phyloP scores from a whole-genome alignment of 129 eudicot species.

The Daucus carota region DNA sequence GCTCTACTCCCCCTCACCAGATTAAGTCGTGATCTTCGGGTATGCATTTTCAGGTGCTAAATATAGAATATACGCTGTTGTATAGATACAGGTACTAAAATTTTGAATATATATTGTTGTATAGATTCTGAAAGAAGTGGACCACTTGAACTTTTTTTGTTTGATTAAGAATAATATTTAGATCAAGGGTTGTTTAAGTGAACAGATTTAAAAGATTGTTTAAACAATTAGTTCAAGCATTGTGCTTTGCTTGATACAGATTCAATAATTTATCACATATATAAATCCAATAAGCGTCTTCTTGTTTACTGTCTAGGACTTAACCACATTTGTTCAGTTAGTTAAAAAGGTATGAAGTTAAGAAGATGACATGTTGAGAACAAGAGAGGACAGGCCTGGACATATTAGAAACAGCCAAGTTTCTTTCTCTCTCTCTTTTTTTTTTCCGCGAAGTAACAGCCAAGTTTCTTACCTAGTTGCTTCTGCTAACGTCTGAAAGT shows the following conservation, averaged over 20 bases:
- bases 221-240: background rate
- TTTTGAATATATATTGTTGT: background rate
- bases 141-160: background rate
- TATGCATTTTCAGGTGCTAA: constrained; percentile 21
- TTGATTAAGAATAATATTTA: background rate
- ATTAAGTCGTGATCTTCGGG: constrained; percentile 64
- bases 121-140: background rate
- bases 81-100: constrained; percentile 7
- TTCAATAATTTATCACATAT: background rate
- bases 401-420: background rate
- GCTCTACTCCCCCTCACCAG: constrained; percentile 57
- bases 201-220: background rate
- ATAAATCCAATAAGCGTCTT: background rate
- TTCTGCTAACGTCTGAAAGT: background rate
- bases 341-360: background rate
- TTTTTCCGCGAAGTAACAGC: too few relatives aligned
- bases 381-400: background rate
- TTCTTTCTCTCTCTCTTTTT: too few relatives aligned
- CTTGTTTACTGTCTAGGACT: background rate
- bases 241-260: background rate
- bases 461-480: background rate
- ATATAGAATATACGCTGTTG: background rate
- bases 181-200: background rate
- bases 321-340: background rate
- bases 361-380: background rate